Conservation (phyloP, 331 rosid genomes). For the Malus hybrid region DNA sequence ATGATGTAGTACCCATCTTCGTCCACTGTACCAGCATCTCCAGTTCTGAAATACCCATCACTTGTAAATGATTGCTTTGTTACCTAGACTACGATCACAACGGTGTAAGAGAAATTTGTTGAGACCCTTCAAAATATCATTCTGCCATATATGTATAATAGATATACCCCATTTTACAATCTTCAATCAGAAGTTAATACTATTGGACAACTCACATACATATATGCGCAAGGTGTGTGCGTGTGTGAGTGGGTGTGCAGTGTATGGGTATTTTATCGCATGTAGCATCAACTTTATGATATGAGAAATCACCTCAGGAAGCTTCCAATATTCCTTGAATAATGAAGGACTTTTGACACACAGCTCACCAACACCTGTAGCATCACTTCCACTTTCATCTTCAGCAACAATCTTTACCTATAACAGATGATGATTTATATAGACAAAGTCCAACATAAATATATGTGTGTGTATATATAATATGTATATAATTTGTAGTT, state of each 20-base stretch:
- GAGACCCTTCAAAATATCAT: neutral
- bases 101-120: neutral
- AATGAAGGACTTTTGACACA: conserved; percentile 74
- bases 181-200: neutral
- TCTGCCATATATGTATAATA: neutral
- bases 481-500: neutral
- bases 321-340: conserved; percentile 88
- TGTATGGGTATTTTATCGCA: neutral
- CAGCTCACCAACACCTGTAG: conserved; percentile 55
- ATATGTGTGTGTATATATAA: no score
- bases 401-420: conserved; percentile 62
- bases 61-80: conserved; percentile 69
- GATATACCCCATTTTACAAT: neutral
- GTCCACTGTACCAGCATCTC: conserved; percentile 75
- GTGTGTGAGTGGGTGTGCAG: neutral
- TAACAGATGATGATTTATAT: neutral
- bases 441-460: neutral
- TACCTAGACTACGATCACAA: conserved; percentile 36
- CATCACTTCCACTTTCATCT: conserved; percentile 23
- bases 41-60: conserved; percentile 82
- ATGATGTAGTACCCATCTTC: conserved; percentile 79
- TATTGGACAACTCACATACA: neutral
- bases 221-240: neutral
- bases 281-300: neutral
- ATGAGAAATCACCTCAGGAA: conserved; percentile 59